Conservation (phyloP, 306 rosid species). For the Gastrolobium villosum region DNA sequence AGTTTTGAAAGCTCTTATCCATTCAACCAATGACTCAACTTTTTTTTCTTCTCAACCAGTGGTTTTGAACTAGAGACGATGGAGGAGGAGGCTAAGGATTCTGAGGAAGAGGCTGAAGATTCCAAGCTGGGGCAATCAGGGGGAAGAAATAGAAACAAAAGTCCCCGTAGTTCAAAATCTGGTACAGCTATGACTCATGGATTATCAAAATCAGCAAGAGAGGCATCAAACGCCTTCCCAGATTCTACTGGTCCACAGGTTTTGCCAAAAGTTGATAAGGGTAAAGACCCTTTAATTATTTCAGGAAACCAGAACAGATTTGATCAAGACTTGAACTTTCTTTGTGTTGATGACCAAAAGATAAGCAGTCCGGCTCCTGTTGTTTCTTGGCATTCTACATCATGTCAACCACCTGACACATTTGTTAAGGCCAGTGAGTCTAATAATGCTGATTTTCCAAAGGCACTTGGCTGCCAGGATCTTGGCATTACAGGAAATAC, state of each 20-base stretch:
- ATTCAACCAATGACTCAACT: conserved; percentile 35
- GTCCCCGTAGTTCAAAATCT: conserved; percentile 58
- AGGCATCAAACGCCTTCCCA: conserved; percentile 43
- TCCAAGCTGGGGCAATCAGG: conserved; percentile 53
- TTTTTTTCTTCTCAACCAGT: conserved; percentile 62
- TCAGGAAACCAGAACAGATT: conserved; percentile 42
- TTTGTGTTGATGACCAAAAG: conserved; percentile 43
- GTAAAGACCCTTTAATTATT: conserved; percentile 19
- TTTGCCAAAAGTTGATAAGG: conserved; percentile 33
- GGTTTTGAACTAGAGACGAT: conserved; percentile 80
- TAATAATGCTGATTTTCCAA: conserved; percentile 39
- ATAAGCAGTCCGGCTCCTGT: conserved; percentile 19
- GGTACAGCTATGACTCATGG: conserved; percentile 43
- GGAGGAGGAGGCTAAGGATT: conserved; percentile 92
- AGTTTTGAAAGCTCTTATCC: conserved; percentile 30
- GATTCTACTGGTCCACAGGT: conserved; percentile 52
- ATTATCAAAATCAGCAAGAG: conserved; percentile 48
- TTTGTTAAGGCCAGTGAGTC: conserved; percentile 45
- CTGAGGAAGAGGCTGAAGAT: conserved; percentile 82
- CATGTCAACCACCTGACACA: conserved; percentile 43
- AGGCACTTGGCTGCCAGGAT: conserved; percentile 47
- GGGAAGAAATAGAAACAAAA: conserved; percentile 50
- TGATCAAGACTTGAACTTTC: conserved; percentile 41
- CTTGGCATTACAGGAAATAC: conserved; percentile 42
- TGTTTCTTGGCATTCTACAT: conserved; percentile 38